A percentile compares a stretch with the other conserved stretches of the same genome.
These are phyloP conservation scores for Capronia epimyces DNA, from an alignment of 2,329 filamentous ascomycete genomes.

Conservation along the genomic window DNA sequence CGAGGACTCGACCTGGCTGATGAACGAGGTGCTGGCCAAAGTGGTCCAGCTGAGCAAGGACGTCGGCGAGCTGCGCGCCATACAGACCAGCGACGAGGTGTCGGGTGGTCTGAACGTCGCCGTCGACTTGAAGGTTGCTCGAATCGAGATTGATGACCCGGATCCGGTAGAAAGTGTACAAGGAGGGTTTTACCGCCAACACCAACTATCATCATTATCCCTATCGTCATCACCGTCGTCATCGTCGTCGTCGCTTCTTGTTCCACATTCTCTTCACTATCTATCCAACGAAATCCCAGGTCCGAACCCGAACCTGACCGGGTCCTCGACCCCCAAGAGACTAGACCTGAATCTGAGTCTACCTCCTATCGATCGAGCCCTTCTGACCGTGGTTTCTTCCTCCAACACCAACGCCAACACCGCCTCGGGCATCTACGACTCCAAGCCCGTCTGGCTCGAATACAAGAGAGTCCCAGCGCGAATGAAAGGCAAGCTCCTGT, in stretches of 20 bases:
- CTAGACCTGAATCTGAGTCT: not conserved
- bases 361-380: not conserved
- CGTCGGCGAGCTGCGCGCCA: not conserved
- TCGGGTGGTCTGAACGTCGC: not conserved
- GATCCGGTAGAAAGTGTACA: not conserved
- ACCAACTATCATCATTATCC: not conserved
- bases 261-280: too few species aligned
- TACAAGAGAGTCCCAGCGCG: not conserved
- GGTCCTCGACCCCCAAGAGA: not conserved
- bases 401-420: not conserved
- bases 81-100: not conserved
- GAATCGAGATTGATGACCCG: not conserved
- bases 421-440: not conserved
- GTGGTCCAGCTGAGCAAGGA: not conserved
- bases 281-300: too few species aligned
- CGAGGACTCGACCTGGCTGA: not conserved
- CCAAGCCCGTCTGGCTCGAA: not conserved
- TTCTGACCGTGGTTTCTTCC: not conserved
- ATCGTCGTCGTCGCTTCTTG: too few species aligned
- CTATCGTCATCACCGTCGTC: not conserved
- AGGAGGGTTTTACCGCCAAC: not conserved
- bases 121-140: not conserved
- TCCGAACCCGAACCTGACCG: too few species aligned
- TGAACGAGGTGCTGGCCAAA: not conserved
- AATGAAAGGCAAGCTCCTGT: constrained; percentile 1